Conservation (phyloP, 805 yeast genomes). For the Candida parachauliodes region DNA sequence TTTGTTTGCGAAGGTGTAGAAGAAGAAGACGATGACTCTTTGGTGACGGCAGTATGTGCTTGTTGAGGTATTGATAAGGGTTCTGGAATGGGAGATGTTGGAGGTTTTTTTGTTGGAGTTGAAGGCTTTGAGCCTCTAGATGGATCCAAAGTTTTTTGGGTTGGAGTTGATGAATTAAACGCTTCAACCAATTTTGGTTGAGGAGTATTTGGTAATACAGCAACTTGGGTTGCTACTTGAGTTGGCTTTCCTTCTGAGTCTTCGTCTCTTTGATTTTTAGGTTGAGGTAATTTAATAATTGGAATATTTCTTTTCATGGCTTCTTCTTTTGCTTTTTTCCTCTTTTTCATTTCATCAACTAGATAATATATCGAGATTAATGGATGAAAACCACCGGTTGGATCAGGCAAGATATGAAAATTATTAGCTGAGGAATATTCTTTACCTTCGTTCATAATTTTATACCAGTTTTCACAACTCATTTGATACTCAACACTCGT, state of each 20-base stretch:
- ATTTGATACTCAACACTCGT: slow-evolving; percentile 62
- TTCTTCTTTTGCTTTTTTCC: slow-evolving; percentile 61
- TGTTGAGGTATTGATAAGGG: slow-evolving; percentile 33
- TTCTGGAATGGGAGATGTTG: slow-evolving; percentile 12
- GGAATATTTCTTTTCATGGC: slow-evolving; percentile 29
- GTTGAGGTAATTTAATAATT: slow-evolving; percentile 13
- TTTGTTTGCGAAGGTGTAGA: slow-evolving; percentile 26
- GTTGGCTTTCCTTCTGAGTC: background rate
- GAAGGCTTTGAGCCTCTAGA: slow-evolving; percentile 2
- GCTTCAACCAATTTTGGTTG: slow-evolving; percentile 18
- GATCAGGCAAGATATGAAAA: slow-evolving; percentile 52
- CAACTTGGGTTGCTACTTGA: slow-evolving; percentile 9
- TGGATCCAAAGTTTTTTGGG: slow-evolving; percentile 9
- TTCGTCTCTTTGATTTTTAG: slow-evolving; percentile 3
- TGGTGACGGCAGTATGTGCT: slow-evolving; percentile 31
- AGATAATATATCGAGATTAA: slow-evolving; percentile 80
- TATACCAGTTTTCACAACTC: slow-evolving; percentile 62
- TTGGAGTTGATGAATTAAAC: background rate
- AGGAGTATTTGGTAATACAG: slow-evolving; percentile 9
- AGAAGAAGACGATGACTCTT: slow-evolving; percentile 4
- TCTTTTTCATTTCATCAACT: slow-evolving; percentile 76
- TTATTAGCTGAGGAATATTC: slow-evolving; percentile 33
- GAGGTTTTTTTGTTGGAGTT: slow-evolving; percentile 6
- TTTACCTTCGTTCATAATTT: slow-evolving; percentile 32
- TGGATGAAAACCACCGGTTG: slow-evolving; percentile 86